Evolutionary conservation across 768 basidiomycete species (phyloP).

Genomic region (Ramaria rubella): DNA sequence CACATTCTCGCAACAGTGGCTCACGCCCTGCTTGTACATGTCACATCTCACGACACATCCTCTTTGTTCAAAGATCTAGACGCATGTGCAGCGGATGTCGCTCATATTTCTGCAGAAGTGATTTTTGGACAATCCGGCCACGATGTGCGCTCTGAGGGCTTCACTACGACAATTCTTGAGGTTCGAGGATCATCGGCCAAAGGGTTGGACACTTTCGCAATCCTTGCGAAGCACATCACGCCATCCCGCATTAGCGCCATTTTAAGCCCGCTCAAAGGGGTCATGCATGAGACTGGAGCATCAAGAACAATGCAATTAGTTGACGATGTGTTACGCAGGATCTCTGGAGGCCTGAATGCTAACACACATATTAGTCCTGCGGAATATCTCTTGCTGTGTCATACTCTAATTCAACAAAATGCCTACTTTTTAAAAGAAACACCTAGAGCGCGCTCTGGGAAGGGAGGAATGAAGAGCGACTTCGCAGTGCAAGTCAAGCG

Average conservation of each 20-base stretch:
- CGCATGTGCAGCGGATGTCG: constrained; percentile 68
- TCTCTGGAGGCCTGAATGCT: constrained; percentile 77
- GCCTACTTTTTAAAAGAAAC: constrained; percentile 73
- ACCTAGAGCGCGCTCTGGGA: constrained; percentile 31
- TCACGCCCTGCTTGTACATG: constrained; percentile 75
- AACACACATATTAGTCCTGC: constrained; percentile 64
- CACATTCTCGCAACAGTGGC: constrained; percentile 84
- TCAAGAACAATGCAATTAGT: constrained; percentile 73
- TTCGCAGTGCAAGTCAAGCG: constrained; percentile 77
- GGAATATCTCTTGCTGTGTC: constrained; percentile 75
- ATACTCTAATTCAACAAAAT: constrained; percentile 87
- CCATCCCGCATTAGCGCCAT: constrained; percentile 70
- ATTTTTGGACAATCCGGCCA: constrained; percentile 92
- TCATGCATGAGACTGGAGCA: constrained; percentile 82
- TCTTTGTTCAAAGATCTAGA: constrained; percentile 60
- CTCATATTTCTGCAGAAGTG: constrained; percentile 79
- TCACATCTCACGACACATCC: constrained; percentile 58
- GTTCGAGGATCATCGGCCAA: constrained; percentile 77
- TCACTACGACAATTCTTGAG: constrained; percentile 93
- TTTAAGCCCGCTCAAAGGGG: constrained; percentile 69
- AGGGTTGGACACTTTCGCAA: constrained; percentile 79
- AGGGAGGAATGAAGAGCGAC: constrained; percentile 39
- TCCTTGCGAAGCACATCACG: constrained; percentile 72
- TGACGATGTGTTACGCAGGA: constrained; percentile 81
- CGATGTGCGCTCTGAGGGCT: constrained; percentile 81